A percentile compares a stretch with the other conserved stretches of the same genome.
These are phyloP conservation scores for Aspergillus coremiiformis DNA, from an alignment of 495 filamentous ascomycete genomes.

Conservation along the genomic window DNA sequence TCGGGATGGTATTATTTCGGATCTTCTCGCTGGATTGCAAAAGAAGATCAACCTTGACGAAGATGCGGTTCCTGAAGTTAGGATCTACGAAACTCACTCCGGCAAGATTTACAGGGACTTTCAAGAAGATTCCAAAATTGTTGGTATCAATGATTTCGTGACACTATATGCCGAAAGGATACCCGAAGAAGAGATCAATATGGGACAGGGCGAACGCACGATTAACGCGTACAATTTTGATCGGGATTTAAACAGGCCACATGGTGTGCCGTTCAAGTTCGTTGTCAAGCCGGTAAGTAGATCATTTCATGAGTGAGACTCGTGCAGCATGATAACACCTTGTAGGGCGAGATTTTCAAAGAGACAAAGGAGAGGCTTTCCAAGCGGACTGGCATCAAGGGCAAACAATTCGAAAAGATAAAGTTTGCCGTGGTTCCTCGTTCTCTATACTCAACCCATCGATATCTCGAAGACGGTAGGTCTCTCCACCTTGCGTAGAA, in stretches of 20 bases:
- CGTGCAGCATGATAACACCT: conserved; percentile 14
- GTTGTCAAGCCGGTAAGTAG: conserved; percentile 68
- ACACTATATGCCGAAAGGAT: conserved; percentile 70
- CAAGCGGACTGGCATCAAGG: conserved; percentile 86
- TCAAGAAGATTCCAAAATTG: conserved; percentile 52
- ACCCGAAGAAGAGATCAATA: conserved; percentile 68
- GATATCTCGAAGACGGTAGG: conserved; percentile 85
- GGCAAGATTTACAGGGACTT: conserved; percentile 77
- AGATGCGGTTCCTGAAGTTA: conserved; percentile 58
- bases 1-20: conserved; percentile 69
- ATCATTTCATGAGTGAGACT: not conserved
- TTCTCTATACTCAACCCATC: conserved; percentile 60
- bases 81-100: conserved; percentile 70
- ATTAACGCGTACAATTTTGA: conserved; percentile 89
- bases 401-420: conserved; percentile 97
- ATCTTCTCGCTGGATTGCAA: conserved; percentile 64
- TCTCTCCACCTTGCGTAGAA: not conserved
- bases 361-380: conserved; percentile 88
- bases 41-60: conserved; percentile 74
- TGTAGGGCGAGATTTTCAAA: conserved; percentile 73
- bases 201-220: conserved; percentile 48
- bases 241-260: conserved; percentile 66
- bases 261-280: conserved; percentile 88
- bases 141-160: conserved; percentile 78
- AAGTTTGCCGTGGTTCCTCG: conserved; percentile 82